These are phyloP conservation scores for Goniomonas avonlea DNA, from an alignment of 78 protist species.

Conservation along the genomic window DNA sequence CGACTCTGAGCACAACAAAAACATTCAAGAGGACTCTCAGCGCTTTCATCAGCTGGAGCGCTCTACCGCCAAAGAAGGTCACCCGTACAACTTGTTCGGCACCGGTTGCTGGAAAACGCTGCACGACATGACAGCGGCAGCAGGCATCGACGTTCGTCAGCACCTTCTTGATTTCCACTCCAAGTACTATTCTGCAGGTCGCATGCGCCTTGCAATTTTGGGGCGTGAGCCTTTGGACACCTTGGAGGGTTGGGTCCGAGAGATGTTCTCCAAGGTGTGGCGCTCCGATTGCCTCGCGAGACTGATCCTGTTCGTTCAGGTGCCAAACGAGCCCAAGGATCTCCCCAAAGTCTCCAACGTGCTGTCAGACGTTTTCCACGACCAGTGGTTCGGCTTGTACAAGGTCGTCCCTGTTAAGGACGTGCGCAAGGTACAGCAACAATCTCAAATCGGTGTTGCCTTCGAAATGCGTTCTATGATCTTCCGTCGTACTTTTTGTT, in stretches of 20 bases:
- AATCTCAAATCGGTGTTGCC: too few relatives aligned
- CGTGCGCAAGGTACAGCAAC: too few relatives aligned
- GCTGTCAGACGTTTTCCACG: too few relatives aligned
- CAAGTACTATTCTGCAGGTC: constrained; percentile 40
- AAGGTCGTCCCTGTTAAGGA: too few relatives aligned
- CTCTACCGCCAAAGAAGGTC: constrained; percentile 31
- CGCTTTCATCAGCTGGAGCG: constrained; percentile 35
- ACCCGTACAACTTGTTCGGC: constrained; percentile 48
- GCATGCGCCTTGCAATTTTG: constrained; percentile 45
- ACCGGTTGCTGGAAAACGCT: constrained; percentile 57
- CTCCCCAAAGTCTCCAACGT: too few relatives aligned
- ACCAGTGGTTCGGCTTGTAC: too few relatives aligned
- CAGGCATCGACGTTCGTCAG: constrained; percentile 42
- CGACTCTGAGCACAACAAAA: constrained; percentile 45
- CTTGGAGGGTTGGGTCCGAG: background rate
- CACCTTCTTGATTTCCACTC: constrained; percentile 48
- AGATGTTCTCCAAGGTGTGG: constrained; percentile 1
- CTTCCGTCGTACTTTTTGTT: too few relatives aligned
- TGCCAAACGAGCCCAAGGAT: too few relatives aligned
- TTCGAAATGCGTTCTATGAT: too few relatives aligned
- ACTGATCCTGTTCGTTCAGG: background rate
- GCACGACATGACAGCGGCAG: constrained; percentile 5
- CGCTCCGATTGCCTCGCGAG: background rate
- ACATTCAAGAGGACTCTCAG: constrained; percentile 23
- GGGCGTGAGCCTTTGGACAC: constrained; percentile 23